Conservation (phyloP, 371 early-diverging fungal species). For the Nosema bombycis region DNA sequence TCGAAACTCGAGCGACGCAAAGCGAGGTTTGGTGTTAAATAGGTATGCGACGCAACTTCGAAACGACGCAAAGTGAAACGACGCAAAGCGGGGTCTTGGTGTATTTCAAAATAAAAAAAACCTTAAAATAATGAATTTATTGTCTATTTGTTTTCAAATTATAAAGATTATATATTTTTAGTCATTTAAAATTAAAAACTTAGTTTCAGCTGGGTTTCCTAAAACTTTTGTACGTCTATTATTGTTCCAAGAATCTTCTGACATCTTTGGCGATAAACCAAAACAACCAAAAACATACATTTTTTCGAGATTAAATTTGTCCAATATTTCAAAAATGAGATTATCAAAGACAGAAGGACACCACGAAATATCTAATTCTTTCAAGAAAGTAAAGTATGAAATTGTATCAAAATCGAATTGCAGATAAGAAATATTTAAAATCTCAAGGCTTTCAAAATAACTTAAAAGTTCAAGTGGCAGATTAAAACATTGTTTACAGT, state of each 20-base stretch:
- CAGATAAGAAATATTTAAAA: conserved; percentile 41
- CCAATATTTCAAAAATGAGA: conserved; percentile 11
- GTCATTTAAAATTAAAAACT: conserved; percentile 23
- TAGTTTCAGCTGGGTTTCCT: conserved; percentile 50
- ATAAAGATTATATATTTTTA: background rate
- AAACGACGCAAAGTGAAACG: too few species aligned
- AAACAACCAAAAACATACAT: conserved; percentile 51
- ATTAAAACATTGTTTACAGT: conserved; percentile 16
- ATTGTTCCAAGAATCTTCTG: conserved; percentile 19
- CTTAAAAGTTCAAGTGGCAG: background rate
- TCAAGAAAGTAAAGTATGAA: conserved; percentile 3
- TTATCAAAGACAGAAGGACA: conserved; percentile 25
- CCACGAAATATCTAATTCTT: conserved; percentile 37
- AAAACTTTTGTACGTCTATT: conserved; percentile 25
- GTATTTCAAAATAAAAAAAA: too few species aligned
- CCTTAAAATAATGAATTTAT: too few species aligned
- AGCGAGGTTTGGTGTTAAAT: too few species aligned
- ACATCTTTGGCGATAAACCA: conserved; percentile 20
- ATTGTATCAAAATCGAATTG: conserved; percentile 4
- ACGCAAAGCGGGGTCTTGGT: too few species aligned
- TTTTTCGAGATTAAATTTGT: conserved; percentile 27
- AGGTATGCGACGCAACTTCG: too few species aligned
- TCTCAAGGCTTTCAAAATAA: background rate
- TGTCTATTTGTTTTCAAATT: too few species aligned
- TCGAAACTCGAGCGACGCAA: too few species aligned